Base-by-base conservation (phyloP, 345 rosid genomes). In the Conringia planisiliqua region DNA sequence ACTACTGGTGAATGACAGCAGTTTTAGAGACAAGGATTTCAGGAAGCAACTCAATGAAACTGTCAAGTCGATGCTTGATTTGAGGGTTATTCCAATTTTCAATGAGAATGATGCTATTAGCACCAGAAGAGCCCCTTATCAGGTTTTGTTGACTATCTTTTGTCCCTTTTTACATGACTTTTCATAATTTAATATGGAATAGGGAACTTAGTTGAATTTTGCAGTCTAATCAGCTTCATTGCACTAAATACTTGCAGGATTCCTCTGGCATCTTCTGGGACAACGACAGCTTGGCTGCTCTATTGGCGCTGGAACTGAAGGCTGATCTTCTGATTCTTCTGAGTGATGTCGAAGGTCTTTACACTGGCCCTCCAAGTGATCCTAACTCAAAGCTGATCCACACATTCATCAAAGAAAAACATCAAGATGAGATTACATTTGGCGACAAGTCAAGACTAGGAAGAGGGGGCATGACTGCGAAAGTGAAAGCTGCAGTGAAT, bases 241-340 rank as follows among this genome's bases (percentile, higher is more conserved):
- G 50, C 43, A 35, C 14, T 38, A 10, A 3, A 50, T 60, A 29
- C 44, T 71, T 80, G 79, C 97, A 95, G 99, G 99, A 95, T 83
- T 88, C 97, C 20, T 89, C 96, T 70, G 99, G 99, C 57, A 96
- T 96, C 76, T 96, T 96, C 73, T 96, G 99, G 99, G 99, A 96
- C 69, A 96, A 96, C 79, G 99, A 96, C 79, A 96, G 99, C 82
- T 88, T 96, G 78, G 96, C 99, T 43, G 97, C 94, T 68, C 80
- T 96, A 59, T 78, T 96, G 60, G 99, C 99, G 27, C 60, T 96
- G 82, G 98, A 96, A 76, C 80, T 96, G 62, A 85, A 92, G 58
- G 99, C 99, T 24, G 99, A 96, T 84, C 97, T 96, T 79, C 90
- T 95, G 72, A 78, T 96, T 70, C 84, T 96, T 40, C 85, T 92